These are phyloP conservation scores for Russula foetens DNA, from an alignment of 768 basidiomycete species.

Conservation along the genomic window DNA sequence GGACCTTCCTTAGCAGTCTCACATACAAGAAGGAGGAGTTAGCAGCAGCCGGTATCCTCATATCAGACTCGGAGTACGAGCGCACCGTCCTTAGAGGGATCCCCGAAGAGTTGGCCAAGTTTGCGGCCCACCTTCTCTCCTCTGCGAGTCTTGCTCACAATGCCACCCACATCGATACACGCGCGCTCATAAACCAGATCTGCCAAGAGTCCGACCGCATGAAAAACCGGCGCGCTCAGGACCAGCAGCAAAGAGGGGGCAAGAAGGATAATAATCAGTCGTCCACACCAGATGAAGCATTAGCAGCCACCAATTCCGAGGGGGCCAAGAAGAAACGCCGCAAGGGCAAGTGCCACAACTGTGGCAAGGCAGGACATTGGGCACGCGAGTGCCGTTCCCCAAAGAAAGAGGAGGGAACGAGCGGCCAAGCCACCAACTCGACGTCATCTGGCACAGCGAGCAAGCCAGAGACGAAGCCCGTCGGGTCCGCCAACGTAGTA, in stretches of 20 bases:
- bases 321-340: slow-evolving; percentile 2
- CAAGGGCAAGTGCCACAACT: slow-evolving; percentile 1
- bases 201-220: not conserved
- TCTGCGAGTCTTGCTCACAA: no score
- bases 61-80: not conserved
- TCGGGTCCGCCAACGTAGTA: no score
- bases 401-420: not conserved
- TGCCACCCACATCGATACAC: not conserved
- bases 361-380: not conserved
- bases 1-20: no score
- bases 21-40: not conserved
- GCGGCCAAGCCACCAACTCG: not conserved
- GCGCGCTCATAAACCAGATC: not conserved
- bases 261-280: no score
- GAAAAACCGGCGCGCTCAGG: not conserved
- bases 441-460: not conserved
- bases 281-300: not conserved
- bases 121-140: not conserved
- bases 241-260: not conserved
- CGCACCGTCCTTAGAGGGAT: not conserved
- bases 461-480: not conserved
- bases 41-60: not conserved
- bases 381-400: not conserved
- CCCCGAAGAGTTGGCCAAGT: not conserved
- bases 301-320: not conserved